Evolutionary conservation across 2,329 filamentous ascomycete species (phyloP).

Genomic region (Ophiosphaerella korrae): DNA sequence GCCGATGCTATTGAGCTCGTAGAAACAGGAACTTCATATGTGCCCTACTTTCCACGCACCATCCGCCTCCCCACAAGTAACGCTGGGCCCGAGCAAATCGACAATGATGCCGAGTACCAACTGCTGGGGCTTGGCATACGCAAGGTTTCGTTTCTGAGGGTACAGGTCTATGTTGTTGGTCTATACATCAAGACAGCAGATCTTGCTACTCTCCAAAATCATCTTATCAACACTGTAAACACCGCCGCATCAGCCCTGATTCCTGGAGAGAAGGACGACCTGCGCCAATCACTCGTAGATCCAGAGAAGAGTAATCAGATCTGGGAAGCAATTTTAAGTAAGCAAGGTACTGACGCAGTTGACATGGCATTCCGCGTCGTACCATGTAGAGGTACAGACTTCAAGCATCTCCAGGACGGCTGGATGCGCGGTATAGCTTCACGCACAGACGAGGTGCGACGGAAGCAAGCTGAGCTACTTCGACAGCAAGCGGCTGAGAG

Average conservation of each 20-base stretch:
- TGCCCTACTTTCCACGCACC: slow-evolving; percentile 77
- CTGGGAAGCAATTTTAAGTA: slow-evolving; percentile 72
- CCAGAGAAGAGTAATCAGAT: slow-evolving; percentile 69
- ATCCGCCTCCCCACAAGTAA: slow-evolving; percentile 64
- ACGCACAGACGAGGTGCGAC: slow-evolving; percentile 62
- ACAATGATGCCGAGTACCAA: slow-evolving; percentile 70
- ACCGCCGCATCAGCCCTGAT: slow-evolving; percentile 81
- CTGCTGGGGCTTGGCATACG: slow-evolving; percentile 86
- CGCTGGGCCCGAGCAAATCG: slow-evolving; percentile 25
- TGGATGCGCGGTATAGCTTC: slow-evolving; percentile 85
- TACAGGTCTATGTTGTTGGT: slow-evolving; percentile 94
- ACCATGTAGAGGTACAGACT: slow-evolving; percentile 92
- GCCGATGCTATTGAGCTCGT: slow-evolving; percentile 72
- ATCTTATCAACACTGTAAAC: slow-evolving; percentile 76
- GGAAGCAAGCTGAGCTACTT: slow-evolving; percentile 39
- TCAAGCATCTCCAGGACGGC: slow-evolving; percentile 87
- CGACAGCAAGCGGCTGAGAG: slow-evolving; percentile 52
- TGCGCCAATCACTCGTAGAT: slow-evolving; percentile 73
- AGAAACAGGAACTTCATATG: slow-evolving; percentile 78
- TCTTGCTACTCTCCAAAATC: slow-evolving; percentile 77
- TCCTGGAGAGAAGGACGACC: slow-evolving; percentile 74
- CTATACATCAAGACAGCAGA: slow-evolving; percentile 87
- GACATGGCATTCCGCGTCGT: slow-evolving; percentile 81
- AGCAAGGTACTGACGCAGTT: slow-evolving; percentile 60
- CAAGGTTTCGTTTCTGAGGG: slow-evolving; percentile 84